Conservation (phyloP, 257 asterid genomes). For the Solanum commersonii region DNA sequence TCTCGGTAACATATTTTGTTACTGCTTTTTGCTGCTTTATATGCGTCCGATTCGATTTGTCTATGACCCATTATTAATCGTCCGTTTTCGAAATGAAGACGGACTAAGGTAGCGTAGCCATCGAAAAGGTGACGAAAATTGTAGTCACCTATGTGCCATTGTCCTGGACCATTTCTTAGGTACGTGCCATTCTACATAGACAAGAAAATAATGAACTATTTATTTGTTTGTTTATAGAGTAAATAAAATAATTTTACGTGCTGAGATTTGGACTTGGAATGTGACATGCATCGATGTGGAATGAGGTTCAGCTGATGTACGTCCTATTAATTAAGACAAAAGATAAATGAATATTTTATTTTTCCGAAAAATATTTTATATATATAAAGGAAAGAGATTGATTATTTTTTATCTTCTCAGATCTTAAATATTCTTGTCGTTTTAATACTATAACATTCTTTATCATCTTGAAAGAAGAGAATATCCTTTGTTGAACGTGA, state of each 20-base stretch:
- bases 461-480: background rate
- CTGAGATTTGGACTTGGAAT: conserved; percentile 7
- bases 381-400: background rate
- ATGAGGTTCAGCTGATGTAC: background rate
- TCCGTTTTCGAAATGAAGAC: conserved; percentile 61
- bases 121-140: conserved; percentile 91
- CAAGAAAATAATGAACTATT: background rate
- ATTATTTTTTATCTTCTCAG: background rate
- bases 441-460: background rate
- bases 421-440: background rate
- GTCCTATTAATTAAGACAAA: background rate
- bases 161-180: conserved; percentile 91
- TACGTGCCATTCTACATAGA: conserved; percentile 85
- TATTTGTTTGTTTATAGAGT: too few species aligned
- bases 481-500: background rate
- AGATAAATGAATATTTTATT: background rate
- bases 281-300: background rate
- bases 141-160: conserved; percentile 87
- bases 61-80: conserved; percentile 75
- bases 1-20: conserved; percentile 76
- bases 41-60: conserved; percentile 82
- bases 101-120: conserved; percentile 93
- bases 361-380: background rate
- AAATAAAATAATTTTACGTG: background rate
- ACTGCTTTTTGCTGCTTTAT: conserved; percentile 62